Evolutionary conservation across 2,329 filamentous ascomycete genomes (phyloP).

Genomic region (Raffaelea arxii): DNA sequence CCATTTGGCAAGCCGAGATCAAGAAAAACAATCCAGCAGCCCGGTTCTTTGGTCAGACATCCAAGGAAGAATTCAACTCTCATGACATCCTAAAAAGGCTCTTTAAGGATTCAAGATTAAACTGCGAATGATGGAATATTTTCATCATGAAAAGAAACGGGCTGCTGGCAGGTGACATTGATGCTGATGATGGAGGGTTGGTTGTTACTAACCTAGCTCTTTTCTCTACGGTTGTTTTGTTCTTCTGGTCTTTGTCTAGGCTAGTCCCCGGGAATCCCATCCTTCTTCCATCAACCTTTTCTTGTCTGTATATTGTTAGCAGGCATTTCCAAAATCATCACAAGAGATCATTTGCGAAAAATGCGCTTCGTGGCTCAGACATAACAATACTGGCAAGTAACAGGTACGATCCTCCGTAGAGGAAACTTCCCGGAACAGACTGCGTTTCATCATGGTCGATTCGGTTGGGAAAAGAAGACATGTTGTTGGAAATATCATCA

Average conservation of each 20-base stretch:
- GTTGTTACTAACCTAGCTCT: no score
- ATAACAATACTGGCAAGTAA: slow-evolving; percentile 78
- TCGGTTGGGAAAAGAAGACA: slow-evolving; percentile 84
- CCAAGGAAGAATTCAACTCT: slow-evolving; percentile 63
- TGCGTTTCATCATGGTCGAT: slow-evolving; percentile 75
- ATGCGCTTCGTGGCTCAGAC: slow-evolving; percentile 10
- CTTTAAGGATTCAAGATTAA: slow-evolving; percentile 60
- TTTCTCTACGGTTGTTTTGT: no score
- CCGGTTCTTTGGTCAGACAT: slow-evolving; percentile 39
- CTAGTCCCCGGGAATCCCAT: no score
- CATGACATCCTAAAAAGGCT: slow-evolving; percentile 59
- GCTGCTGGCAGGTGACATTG: no score
- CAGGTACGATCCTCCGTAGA: slow-evolving; percentile 50
- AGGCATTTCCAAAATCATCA: no score
- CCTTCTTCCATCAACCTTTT: no score
- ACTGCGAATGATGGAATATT: slow-evolving; percentile 75
- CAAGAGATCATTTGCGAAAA: slow-evolving; percentile 36
- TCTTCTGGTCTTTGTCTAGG: no score
- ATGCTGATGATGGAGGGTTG: slow-evolving; percentile 7
- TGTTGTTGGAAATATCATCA: slow-evolving; percentile 62
- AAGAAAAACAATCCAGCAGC: not conserved
- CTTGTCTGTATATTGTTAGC: no score
- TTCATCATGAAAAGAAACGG: slow-evolving; percentile 56
- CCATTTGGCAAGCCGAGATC: no score
- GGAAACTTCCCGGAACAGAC: slow-evolving; percentile 54